Base-by-base conservation (phyloP, 768 basidiomycete genomes). In the Sarcomyxa edulis region DNA sequence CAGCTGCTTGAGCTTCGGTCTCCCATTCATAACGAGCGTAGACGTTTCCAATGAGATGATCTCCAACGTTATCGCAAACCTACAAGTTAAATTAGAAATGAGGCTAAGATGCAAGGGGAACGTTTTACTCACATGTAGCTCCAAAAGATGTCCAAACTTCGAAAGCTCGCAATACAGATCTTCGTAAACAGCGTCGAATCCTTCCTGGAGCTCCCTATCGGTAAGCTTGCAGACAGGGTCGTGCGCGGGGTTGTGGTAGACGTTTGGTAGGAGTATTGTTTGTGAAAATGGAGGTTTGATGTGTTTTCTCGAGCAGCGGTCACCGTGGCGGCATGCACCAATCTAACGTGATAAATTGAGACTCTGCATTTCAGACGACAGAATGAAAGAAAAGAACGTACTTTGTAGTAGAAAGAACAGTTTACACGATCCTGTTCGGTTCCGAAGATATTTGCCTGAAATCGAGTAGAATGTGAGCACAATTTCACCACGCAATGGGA, bases 61-160 rank as follows among this genome's bases (percentile, higher is more conserved):
- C 96, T n/a, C 96, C 96, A 23, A 99, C 94, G 55, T 99, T 99
- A 65, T 99, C 95, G 55, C 95, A 99, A 9, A 99, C 85, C 85
- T 88, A 29, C 6, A 21, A 20, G 19, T 27, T 9, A 38, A 40
- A 29, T 38, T 24, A 34, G 12, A 25, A 25, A 26, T 16, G 26
- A 34, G 28, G 37, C 30, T 48, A 38, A 24, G 36, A 25, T 33
- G 14, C 7, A 11, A 37, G 12, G 24, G 25, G 2, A 4, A 35
- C 18, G 9, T 15, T 35, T 11, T 24, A 69, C 83, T 57, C 54
- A 87, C 94, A 62, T 99, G 96, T 43, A 99, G 72, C 64, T 99
- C 96, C 34, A 96, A 65, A 41, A 99, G 71, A 64, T 98, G 87
- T 4, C 96, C 96, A 57, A 91, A 97, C 62, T 97, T 96, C 27